These are phyloP conservation scores for Komagataella ulmi DNA, from an alignment of 805 yeast genomes.

Conservation along the genomic window DNA sequence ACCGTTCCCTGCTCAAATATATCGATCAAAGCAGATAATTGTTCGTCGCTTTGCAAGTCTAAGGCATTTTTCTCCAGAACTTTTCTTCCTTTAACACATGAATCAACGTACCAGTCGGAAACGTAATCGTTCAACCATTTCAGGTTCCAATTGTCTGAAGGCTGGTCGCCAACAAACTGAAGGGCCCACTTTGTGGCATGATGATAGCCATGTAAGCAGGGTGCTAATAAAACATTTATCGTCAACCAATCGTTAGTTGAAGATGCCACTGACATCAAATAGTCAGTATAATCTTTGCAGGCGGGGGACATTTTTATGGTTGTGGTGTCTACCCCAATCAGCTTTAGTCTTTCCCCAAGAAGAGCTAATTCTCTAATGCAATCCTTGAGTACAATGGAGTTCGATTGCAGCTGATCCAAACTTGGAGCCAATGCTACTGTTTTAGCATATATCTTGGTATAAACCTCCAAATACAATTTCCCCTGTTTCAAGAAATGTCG, in stretches of 20 bases:
- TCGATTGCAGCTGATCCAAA: constrained; percentile 33
- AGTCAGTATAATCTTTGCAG: constrained; percentile 47
- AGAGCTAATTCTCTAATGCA: constrained; percentile 36
- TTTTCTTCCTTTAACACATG: constrained; percentile 34
- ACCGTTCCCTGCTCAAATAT: constrained; percentile 46
- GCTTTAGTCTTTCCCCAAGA: constrained; percentile 14
- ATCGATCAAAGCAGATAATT: constrained; percentile 35
- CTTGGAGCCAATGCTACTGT: constrained; percentile 52
- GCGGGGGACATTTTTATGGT: constrained; percentile 39
- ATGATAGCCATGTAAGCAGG: constrained; percentile 65
- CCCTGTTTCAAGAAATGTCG: constrained; percentile 40
- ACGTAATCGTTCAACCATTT: constrained; percentile 55
- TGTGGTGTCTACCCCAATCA: constrained; percentile 30
- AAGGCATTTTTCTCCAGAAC: constrained; percentile 30
- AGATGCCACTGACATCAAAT: constrained; percentile 35
- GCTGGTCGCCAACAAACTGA: constrained; percentile 11
- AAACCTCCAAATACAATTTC: constrained; percentile 54
- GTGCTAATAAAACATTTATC: constrained; percentile 55
- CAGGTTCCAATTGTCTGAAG: constrained; percentile 11
- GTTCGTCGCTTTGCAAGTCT: constrained; percentile 21
- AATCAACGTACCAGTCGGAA: constrained; percentile 41
- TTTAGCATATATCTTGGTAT: constrained; percentile 49
- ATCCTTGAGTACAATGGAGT: constrained; percentile 33
- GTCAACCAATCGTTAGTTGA: constrained; percentile 47
- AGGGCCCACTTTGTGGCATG: constrained; percentile 33